Evolutionary conservation across 768 basidiomycete genomes (phyloP).

Genomic region (Xanthoconium purpureum): DNA sequence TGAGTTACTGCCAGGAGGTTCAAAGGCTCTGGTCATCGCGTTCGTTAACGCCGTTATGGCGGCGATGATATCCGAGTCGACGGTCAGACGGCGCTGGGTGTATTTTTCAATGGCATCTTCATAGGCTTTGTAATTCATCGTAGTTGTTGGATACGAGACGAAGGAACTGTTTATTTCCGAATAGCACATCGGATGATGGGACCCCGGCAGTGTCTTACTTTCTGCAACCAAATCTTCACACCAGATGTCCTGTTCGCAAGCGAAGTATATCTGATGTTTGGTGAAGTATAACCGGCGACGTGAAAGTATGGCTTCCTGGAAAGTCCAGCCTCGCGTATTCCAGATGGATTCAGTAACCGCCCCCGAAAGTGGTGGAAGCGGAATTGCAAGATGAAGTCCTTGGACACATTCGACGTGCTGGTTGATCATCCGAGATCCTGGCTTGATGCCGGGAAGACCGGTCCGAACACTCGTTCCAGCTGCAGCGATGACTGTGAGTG

Average conservation of each 20-base stretch:
- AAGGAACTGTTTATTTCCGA: not conserved
- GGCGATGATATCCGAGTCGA: conserved; percentile 13
- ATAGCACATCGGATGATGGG: conserved; percentile 8
- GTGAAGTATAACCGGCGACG: conserved; percentile 23
- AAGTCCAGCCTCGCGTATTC: conserved; percentile 25
- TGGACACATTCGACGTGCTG: conserved; percentile 21
- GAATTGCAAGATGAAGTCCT: conserved; percentile 21
- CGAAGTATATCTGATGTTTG: conserved; percentile 20
- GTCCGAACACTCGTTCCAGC: conserved; percentile 8
- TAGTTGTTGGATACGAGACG: not conserved
- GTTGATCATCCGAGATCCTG: conserved; percentile 7
- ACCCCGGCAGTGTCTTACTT: not conserved
- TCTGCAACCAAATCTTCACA: conserved; percentile 25
- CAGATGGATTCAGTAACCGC: conserved; percentile 8
- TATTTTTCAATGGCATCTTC: conserved; percentile 8
- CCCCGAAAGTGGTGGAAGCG: conserved; percentile 13
- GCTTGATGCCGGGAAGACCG: conserved; percentile 12
- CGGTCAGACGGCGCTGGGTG: conserved; percentile 9
- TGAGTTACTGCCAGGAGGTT: not conserved
- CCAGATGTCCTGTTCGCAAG: conserved; percentile 20
- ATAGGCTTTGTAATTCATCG: conserved; percentile 7
- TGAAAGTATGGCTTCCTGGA: conserved; percentile 20
- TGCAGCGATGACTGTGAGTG: conserved; percentile 20
- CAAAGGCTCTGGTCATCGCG: not conserved
- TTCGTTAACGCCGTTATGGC: conserved; percentile 8